Evolutionary conservation across 805 yeast genomes (phyloP), one percentile per base, ranked within the genome.

Genomic region (Yamadazyma sp.): DNA sequence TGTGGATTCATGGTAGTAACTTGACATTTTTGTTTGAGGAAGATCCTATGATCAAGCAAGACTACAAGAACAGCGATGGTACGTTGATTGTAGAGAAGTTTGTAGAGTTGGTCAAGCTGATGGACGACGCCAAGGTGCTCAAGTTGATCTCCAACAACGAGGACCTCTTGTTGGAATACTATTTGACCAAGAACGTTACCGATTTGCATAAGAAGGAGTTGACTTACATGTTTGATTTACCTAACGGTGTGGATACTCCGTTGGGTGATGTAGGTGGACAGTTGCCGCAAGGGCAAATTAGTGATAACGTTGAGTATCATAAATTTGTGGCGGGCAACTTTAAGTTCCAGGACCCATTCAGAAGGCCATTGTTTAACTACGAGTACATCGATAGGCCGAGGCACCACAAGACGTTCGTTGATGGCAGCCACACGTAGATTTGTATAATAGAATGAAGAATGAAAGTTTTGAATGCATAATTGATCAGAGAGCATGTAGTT

Each of bases 341-440:
- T 40, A 47, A 49, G 33, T 54, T 55, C 40, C 51, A 46, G 40
- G 49, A 41, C 16, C 62, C 62, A 16, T 46, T 54, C 26, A 44
- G 55, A 41, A 38, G 59, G 28, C 52, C 62, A 6, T 42, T 57
- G 20, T 57, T 53, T 40, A 53, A 53, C 31, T 57, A 53, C 39
- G 62, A 57, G 39, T 40, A 42, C 32, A 52, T 57, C 21, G 60
- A 55, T 33, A 43, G 53, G 36, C 54, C 56, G 16, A 45, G 37
- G 12, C 56, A 54, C 36, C 55, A 52, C 28, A 30, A 28, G 29
- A 32, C 25, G 18, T 34, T 18, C 24, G 41, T 12, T 5, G 25
- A 24, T 2, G 29, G 18, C 12, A 5, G 16, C 3, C 22, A 32
- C 26, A 15, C 14, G 25, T 30, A 18, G 16, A 9, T 13, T 13